Base-by-base conservation (phyloP, 2,329 filamentous ascomycete genomes). In the Talaromyces sp. region DNA sequence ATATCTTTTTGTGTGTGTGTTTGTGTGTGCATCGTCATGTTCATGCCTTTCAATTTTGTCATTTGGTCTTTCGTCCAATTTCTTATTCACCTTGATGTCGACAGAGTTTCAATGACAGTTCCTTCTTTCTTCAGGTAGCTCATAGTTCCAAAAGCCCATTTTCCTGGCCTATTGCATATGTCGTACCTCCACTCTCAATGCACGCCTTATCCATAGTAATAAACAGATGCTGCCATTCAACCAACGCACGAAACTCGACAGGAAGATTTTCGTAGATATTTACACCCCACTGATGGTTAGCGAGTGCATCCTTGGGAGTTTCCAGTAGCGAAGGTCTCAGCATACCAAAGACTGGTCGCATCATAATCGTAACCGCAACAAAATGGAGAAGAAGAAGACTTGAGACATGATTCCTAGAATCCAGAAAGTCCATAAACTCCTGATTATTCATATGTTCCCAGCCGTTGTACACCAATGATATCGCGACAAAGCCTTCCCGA, bases 331-430 rank as follows among this genome's bases (percentile, higher is more conserved):
- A 58, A 28, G 9, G 35, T 41, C 51, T 63, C 48, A 36, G 59
- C 45, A 8, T 37, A 6, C 17, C 37, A 37, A 63, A 63, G 2
- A 68, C 62, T 0, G 66, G 66, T 59, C 63, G 70, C 58, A 81
- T 69, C 5, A 80, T 66, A 1, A 77, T 67, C 53, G 80, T 75
- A 0, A 79, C 63, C 1, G 75, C 72, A n/a, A 80, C 71, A 62
- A 78, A 80, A 62, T 80, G 77, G 6, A 74, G 69, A 5, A 80
- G 69, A 5, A 81, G 65, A 3, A 80, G 72, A 28, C 75, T 75
- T 1, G 75, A 70, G 3, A 75, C 61, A 45, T 64, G 64, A 54
- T 81, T 80, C 39, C 66, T 64, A 0, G 75, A 69, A 41, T 76
- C 68, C 58, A 79, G 70, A 64, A 80, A 78, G 1, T 68, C 66